Evolutionary conservation across 768 basidiomycete genomes (phyloP), one percentile per base, ranked within the genome.

Genomic region (Amanita molliuscula): DNA sequence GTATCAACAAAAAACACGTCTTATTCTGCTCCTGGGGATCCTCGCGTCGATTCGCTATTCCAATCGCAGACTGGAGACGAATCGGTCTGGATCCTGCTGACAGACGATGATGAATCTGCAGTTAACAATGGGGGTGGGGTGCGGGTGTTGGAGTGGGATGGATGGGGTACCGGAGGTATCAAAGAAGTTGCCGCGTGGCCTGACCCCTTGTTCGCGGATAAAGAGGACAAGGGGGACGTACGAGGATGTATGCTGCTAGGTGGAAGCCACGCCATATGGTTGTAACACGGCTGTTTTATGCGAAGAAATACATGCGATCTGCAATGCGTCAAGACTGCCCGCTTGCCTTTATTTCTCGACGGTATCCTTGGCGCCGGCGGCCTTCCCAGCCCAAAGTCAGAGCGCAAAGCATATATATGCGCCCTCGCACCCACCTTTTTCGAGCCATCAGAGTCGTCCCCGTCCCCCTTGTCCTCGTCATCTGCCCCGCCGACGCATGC

Each of bases 251-350:
- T 52, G 44, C 71, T 75, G 62, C 58, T 58, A 26, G 76, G 75
- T 1, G 74, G 67, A 1, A 77, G 76, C 51, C 76, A 77, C 64
- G 76, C 76, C 6, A 63, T 77, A 25, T 77, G 75, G 75, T 57
- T 77, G 31, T 52, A 40, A 46, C 10, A 31, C 4, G 5, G 13
- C 11, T 31, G 11, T 31, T 13, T 16, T 26, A 6, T 28, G 20
- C 18, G 2, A 10, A 3, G 29, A 29, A 31, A 31, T 31, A 5
- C 11, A 31, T 31, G n/a, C n/a, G n/a, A n/a, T n/a, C n/a, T n/a
- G n/a, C n/a, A n/a, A n/a, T n/a, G n/a, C n/a, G n/a, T n/a, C n/a
- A n/a, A n/a, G n/a, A n/a, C n/a, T n/a, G n/a, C n/a, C n/a, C n/a
- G n/a, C n/a, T n/a, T n/a, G n/a, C n/a, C n/a, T n/a, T n/a, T n/a